A percentile compares a stretch with the other conserved stretches of the same genome.
phyloP scores from a whole-genome alignment of 352 stramenopile genomes.

The Globisporangium canariense region DNA sequence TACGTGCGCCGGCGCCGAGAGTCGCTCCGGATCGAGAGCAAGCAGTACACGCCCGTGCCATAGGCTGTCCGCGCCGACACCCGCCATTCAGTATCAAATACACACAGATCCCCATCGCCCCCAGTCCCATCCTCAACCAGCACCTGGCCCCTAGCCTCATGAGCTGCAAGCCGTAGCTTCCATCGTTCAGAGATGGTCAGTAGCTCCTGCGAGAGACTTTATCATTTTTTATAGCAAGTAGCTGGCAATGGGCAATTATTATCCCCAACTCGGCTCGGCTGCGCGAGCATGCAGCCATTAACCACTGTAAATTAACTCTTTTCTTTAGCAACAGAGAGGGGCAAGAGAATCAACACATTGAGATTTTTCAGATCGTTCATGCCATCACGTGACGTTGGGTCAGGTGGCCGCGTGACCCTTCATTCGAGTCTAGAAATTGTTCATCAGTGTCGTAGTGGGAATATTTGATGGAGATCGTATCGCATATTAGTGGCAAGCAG shows the following conservation, averaged over 20 bases:
- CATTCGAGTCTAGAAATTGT: not conserved
- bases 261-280: not conserved
- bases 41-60: conserved; percentile 64
- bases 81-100: not conserved
- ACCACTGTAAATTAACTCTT: conserved; percentile 1
- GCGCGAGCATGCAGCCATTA: not conserved
- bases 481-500: not conserved
- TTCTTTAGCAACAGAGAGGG: not conserved
- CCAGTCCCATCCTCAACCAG: not conserved
- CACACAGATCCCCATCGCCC: not conserved
- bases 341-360: not conserved
- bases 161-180: not conserved
- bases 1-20: conserved; percentile 59
- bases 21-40: conserved; percentile 55
- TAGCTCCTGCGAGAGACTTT: not conserved
- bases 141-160: not conserved
- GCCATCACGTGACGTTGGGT: not conserved
- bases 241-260: not conserved
- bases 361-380: not conserved
- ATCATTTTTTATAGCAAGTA: conserved; percentile 7
- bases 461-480: not conserved
- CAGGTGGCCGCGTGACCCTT: not conserved
- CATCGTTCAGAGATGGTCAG: not conserved
- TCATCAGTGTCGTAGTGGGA: not conserved
- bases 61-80: not conserved